Evolutionary conservation across 163 green algal species (phyloP).

Genomic region (Smithsoniella earleae): DNA sequence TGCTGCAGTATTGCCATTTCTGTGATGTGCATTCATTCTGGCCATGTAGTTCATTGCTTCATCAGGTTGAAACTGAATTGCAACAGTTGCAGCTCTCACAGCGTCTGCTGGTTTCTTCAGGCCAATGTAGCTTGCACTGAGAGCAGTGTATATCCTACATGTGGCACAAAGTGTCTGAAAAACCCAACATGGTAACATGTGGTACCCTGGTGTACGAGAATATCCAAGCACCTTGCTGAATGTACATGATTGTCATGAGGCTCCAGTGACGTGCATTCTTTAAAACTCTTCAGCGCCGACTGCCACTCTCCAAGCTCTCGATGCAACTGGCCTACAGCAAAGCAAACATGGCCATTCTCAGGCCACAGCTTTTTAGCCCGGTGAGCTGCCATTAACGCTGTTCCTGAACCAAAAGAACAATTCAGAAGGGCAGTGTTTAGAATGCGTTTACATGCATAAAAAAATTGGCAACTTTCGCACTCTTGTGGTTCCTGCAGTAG

Average conservation of each 20-base stretch:
- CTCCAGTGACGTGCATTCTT: background rate
- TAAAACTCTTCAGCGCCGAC: background rate
- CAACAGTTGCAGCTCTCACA: background rate
- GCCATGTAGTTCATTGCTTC: conserved; percentile 2
- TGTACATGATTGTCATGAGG: background rate
- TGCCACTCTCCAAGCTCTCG: background rate
- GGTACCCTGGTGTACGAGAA: too few species aligned
- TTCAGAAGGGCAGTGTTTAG: background rate
- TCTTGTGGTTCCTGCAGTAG: background rate
- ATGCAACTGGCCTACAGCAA: background rate
- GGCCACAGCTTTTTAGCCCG: background rate
- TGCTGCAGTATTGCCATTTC: background rate
- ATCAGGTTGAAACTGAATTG: background rate
- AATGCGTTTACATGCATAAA: background rate
- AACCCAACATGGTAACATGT: too few species aligned
- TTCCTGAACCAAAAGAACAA: background rate
- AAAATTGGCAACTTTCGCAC: background rate
- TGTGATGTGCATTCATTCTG: conserved; percentile 1
- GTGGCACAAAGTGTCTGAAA: too few species aligned
- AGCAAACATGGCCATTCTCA: background rate
- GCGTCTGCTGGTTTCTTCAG: background rate
- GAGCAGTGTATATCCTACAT: too few species aligned
- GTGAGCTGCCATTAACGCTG: background rate
- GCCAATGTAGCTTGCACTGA: too few species aligned
- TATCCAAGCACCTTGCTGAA: conserved; percentile 14